Percentiles rank a stretch among this genome's conserved stretches.
These are phyloP conservation scores for Hyaloperonospora arabidopsidis DNA, from an alignment of 352 stramenopile genomes.

Conservation along the genomic window DNA sequence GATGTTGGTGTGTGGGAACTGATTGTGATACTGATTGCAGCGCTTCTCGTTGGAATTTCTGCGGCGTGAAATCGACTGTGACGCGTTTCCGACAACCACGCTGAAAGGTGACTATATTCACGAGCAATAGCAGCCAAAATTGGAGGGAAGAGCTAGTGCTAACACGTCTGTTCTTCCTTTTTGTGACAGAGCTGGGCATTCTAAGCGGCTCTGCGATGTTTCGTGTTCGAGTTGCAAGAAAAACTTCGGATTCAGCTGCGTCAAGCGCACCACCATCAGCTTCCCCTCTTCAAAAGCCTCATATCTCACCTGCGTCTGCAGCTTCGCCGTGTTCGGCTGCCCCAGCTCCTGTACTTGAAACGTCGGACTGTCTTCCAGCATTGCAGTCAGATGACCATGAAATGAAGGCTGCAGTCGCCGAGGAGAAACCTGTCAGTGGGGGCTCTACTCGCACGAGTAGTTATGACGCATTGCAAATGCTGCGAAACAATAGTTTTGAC, in stretches of 20 bases:
- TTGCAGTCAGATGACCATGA: conserved; percentile 34
- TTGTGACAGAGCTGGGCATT: conserved; percentile 57
- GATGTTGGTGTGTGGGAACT: conserved; percentile 3
- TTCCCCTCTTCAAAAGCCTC: conserved; percentile 3
- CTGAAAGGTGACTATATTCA: conserved; percentile 46
- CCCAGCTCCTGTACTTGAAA: conserved; percentile 1
- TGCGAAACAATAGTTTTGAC: conserved; percentile 75
- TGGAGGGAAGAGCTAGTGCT: background rate
- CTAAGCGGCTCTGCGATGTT: conserved; percentile 82
- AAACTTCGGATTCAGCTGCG: background rate
- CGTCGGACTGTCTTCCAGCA: background rate
- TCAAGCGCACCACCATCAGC: conserved; percentile 1
- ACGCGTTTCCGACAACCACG: conserved; percentile 49
- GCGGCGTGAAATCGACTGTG: conserved; percentile 51
- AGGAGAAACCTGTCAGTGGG: background rate
- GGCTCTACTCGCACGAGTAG: conserved; percentile 26
- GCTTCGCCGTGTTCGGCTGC: background rate
- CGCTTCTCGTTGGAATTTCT: conserved; percentile 71
- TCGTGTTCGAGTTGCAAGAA: conserved; percentile 39
- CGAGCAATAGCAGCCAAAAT: background rate
- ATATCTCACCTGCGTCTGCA: conserved; percentile 16
- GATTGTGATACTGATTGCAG: conserved; percentile 17
- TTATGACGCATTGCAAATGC: conserved; percentile 58
- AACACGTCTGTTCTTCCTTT: conserved; percentile 2
- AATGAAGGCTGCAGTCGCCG: conserved; percentile 31